These are phyloP conservation scores for Bipolaris bicolor DNA, from an alignment of 2,329 filamentous ascomycete genomes.

Conservation along the genomic window DNA sequence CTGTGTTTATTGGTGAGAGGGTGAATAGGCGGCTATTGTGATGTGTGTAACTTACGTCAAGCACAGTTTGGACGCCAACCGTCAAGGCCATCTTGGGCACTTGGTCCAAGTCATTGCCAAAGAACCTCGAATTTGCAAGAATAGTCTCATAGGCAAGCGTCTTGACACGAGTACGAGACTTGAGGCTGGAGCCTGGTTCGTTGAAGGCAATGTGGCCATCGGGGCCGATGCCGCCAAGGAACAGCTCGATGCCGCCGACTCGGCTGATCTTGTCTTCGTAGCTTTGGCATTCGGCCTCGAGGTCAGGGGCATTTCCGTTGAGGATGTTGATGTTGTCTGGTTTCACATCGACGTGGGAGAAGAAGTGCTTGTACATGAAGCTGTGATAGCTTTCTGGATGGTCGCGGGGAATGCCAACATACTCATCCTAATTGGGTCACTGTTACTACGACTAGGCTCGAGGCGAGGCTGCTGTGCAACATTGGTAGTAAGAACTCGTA, in stretches of 20 bases:
- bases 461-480: slow-evolving; percentile 27
- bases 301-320: slow-evolving; percentile 77
- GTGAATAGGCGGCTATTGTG: neutral
- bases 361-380: slow-evolving; percentile 94
- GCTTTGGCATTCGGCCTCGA: slow-evolving; percentile 75
- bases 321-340: slow-evolving; percentile 85
- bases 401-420: slow-evolving; percentile 80
- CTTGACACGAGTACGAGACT: slow-evolving; percentile 81
- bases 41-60: slow-evolving; percentile 60
- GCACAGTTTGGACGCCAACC: slow-evolving; percentile 81
- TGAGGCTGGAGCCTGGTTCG: slow-evolving; percentile 80
- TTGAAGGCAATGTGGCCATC: slow-evolving; percentile 93
- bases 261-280: slow-evolving; percentile 80
- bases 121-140: slow-evolving; percentile 83
- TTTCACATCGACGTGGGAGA: slow-evolving; percentile 81
- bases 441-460: slow-evolving; percentile 9
- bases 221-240: slow-evolving; percentile 82
- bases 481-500: slow-evolving; percentile 47
- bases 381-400: slow-evolving; percentile 87
- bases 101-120: slow-evolving; percentile 72
- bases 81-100: slow-evolving; percentile 85
- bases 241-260: slow-evolving; percentile 81
- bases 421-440: slow-evolving; percentile 70
- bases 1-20: slow-evolving; percentile 33
- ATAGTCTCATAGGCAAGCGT: slow-evolving; percentile 88